These are phyloP conservation scores for Stemphylium lycopersici DNA, from an alignment of 2,329 filamentous ascomycete genomes.

Conservation along the genomic window DNA sequence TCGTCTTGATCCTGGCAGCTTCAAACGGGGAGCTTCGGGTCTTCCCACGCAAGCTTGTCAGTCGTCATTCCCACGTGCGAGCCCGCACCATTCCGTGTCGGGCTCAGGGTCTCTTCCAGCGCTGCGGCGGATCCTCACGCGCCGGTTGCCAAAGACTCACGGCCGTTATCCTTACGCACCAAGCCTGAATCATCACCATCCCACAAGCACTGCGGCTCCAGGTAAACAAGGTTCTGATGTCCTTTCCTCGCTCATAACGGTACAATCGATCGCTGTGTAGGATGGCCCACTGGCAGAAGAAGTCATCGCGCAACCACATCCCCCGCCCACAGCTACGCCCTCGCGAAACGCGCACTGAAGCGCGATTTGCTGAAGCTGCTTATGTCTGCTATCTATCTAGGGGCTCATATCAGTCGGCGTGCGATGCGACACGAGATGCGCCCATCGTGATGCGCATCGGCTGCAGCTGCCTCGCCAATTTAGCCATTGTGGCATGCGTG, in stretches of 20 bases:
- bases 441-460: slow-evolving; percentile 2
- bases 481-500: slow-evolving; percentile 14
- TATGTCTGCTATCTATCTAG: not conserved
- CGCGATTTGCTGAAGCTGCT: not conserved
- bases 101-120: not conserved
- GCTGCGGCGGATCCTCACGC: not conserved
- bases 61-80: slow-evolving; percentile 5
- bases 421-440: not conserved
- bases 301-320: not conserved
- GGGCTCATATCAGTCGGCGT: not conserved
- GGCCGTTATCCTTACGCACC: no score
- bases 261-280: not conserved
- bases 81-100: slow-evolving; percentile 3
- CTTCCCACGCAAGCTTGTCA: not conserved
- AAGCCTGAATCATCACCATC: no score
- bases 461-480: slow-evolving; percentile 6
- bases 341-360: not conserved
- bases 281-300: no score
- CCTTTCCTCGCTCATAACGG: not conserved
- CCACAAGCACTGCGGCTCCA: no score
- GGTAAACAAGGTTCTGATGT: not conserved
- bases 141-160: not conserved
- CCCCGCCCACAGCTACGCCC: not conserved
- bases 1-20: no score
- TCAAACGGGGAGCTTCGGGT: no score